A percentile compares a stretch with the other conserved stretches of the same genome.
Conservation (phyloP, 2,329 filamentous ascomycete genomes). For the Penicillium decumbens region DNA sequence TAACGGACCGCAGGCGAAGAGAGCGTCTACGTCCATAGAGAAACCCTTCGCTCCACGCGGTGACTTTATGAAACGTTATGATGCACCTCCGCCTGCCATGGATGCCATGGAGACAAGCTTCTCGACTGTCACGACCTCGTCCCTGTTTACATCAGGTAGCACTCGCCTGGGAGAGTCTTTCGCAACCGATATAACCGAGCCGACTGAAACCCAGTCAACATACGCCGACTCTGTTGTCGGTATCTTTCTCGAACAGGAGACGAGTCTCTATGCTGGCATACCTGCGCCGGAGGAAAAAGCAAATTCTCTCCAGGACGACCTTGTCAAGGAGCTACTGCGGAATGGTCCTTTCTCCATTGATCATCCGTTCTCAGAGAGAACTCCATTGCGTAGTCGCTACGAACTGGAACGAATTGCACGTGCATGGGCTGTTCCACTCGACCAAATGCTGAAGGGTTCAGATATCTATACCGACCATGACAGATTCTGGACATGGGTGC, state of each 20-base stretch:
- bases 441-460: slow-evolving; percentile 29
- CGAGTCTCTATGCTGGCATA: slow-evolving; percentile 7
- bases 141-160: slow-evolving; percentile 15
- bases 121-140: slow-evolving; percentile 18
- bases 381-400: slow-evolving; percentile 37
- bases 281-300: slow-evolving; percentile 5
- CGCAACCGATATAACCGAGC: slow-evolving; percentile 28
- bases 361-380: slow-evolving; percentile 22
- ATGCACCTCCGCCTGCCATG: slow-evolving; percentile 10
- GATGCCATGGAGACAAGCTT: slow-evolving; percentile 22
- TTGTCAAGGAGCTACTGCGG: slow-evolving; percentile 28
- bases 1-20: background rate
- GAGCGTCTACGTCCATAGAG: slow-evolving; percentile 10
- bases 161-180: slow-evolving; percentile 22
- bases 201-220: slow-evolving; percentile 22
- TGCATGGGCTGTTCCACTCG: slow-evolving; percentile 26
- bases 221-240: slow-evolving; percentile 27
- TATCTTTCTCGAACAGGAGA: slow-evolving; percentile 6
- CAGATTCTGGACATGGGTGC: slow-evolving; percentile 34
- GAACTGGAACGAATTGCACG: slow-evolving; percentile 36
- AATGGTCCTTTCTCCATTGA: slow-evolving; percentile 36
- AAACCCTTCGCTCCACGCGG: slow-evolving; percentile 6
- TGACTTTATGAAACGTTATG: slow-evolving; percentile 14
- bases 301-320: slow-evolving; percentile 15
- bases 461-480: slow-evolving; percentile 25